Base-by-base conservation (phyloP, 768 basidiomycete species). In the Clitopilus hobsonii region DNA sequence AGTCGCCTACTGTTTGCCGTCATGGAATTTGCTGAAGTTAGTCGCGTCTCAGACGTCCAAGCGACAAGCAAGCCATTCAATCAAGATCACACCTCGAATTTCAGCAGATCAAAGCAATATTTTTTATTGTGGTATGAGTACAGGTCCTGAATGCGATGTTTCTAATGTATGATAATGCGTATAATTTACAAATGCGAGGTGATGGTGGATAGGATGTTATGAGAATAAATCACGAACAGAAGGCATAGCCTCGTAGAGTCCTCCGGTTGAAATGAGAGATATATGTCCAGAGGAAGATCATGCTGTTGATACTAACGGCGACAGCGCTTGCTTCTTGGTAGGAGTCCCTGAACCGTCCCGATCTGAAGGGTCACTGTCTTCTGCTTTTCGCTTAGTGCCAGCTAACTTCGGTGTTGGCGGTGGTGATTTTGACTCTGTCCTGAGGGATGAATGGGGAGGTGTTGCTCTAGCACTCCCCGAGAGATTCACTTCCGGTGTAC, bases 381-480 rank as follows among this genome's bases (percentile, higher is more conserved):
- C 83, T 65, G 82, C 82, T 81, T 92, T 92, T 79, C 89, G 89
- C 70, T 92, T 92, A 56, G 75, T 76, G 58, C 87, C 83, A 58
- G 71, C 70, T 60, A 76, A 66, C 62, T 79, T 81, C 59, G 78
- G 70, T 48, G 80, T 79, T 60, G 81, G 78, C 30, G 80, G 76
- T 45, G 71, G 73, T 49, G 72, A 71, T 63, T 69, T 75, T 60
- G 72, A 72, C 56, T 66, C 62, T 38, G 69, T 66, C 38, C 68
- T 74, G 58, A 71, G 58, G 52, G 60, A 59, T 58, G 67, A 58
- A 45, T 66, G 69, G 28, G 74, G 75, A 53, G 77, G 72, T 53
- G 76, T 74, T 38, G 71, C 63, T 30, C 71, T 73, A 6, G 64
- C 60, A 65, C 64, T 52, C 68, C 51, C 61, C 56, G 53, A 60